These are phyloP conservation scores for Periconia sp. DNA, from an alignment of 2,329 filamentous ascomycete genomes.

Conservation along the genomic window DNA sequence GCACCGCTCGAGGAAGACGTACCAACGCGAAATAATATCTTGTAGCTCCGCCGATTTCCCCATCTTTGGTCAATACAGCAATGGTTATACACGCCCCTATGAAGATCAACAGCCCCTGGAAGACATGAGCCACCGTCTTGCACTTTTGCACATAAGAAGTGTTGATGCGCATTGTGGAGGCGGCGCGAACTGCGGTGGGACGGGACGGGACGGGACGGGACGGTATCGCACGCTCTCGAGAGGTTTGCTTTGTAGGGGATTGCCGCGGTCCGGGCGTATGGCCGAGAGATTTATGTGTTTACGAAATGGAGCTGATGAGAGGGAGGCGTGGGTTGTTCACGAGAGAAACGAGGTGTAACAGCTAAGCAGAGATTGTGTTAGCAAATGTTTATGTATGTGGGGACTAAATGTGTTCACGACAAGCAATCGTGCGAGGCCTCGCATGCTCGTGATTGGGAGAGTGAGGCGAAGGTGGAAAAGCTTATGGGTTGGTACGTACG, in stretches of 20 bases:
- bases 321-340: neutral
- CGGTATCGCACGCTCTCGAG: neutral
- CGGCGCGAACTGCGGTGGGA: neutral
- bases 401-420: neutral
- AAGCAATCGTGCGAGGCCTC: neutral
- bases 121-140: constrained; percentile 58
- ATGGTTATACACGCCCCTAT: constrained; percentile 60
- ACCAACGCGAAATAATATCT: constrained; percentile 62
- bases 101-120: constrained; percentile 60
- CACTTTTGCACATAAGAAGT: constrained; percentile 55
- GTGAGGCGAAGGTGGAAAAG: neutral
- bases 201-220: neutral
- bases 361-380: neutral
- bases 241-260: neutral
- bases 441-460: neutral
- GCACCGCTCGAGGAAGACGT: constrained; percentile 25
- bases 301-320: neutral
- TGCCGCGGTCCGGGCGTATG: neutral
- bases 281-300: neutral
- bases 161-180: constrained; percentile 45
- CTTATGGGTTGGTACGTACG: neutral
- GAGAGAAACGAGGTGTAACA: neutral
- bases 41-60: constrained; percentile 55
- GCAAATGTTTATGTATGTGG: neutral
- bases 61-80: constrained; percentile 59